Percentiles rank a stretch among this genome's conserved stretches.
Conservation (phyloP, 1,284 basidiomycete genomes). For the Amylostereum areolatum region DNA sequence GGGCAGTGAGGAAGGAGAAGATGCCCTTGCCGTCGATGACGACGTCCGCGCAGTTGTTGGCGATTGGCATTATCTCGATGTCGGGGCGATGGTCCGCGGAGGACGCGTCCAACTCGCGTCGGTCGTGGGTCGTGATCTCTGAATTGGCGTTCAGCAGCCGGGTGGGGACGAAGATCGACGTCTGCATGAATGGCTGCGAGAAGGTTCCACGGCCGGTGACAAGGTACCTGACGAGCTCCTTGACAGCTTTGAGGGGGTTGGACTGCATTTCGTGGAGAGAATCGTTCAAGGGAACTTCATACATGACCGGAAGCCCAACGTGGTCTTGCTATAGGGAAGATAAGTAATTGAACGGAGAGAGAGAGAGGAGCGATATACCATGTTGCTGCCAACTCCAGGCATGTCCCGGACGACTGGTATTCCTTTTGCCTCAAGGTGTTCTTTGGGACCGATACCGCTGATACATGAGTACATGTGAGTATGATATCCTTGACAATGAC, state of each 20-base stretch:
- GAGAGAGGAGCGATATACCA: conserved; percentile 11
- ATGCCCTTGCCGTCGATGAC: conserved; percentile 18
- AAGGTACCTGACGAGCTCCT: conserved; percentile 23
- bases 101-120: conserved; percentile 13
- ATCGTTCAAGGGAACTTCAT: conserved; percentile 21
- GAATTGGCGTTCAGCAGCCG: conserved; percentile 19
- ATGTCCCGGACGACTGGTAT: conserved; percentile 25
- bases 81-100: conserved; percentile 24
- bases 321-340: conserved; percentile 24
- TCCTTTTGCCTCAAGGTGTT: conserved; percentile 20
- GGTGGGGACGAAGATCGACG: conserved; percentile 19
- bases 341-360: background rate
- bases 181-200: conserved; percentile 21
- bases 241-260: conserved; percentile 14
- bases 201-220: conserved; percentile 24
- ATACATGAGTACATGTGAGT: background rate
- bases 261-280: conserved; percentile 16
- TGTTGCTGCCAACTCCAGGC: conserved; percentile 27
- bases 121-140: background rate
- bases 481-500: background rate
- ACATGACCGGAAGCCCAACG: conserved; percentile 21
- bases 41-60: conserved; percentile 8
- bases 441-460: conserved; percentile 24
- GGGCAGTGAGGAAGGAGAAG: conserved; percentile 22
- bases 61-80: conserved; percentile 27